phyloP scores from a whole-genome alignment of 2,329 filamentous ascomycete genomes.

The Colletotrichum noveboracense region DNA sequence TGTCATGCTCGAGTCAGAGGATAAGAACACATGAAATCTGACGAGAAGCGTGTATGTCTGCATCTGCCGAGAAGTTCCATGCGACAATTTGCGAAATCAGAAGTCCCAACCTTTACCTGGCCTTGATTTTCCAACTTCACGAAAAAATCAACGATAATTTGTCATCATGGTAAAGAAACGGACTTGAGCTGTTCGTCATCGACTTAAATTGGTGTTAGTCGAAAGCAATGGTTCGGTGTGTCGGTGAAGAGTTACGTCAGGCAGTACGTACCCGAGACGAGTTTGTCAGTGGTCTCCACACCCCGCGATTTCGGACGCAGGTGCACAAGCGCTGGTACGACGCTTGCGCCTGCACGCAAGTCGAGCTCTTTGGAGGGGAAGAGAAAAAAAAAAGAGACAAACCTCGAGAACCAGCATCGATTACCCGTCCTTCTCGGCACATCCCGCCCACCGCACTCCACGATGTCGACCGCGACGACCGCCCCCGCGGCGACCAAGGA shows the following conservation, averaged over 20 bases:
- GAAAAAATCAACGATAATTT: no score
- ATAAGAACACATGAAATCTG: not conserved
- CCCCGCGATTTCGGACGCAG: slow-evolving; percentile 22
- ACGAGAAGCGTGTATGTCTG: not conserved
- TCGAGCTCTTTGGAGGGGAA: not conserved
- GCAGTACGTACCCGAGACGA: not conserved
- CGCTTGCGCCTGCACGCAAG: slow-evolving; percentile 1
- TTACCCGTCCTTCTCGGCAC: not conserved
- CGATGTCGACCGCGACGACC: slow-evolving; percentile 20
- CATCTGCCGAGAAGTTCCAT: not conserved
- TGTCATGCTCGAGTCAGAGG: not conserved
- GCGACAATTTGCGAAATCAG: not conserved
- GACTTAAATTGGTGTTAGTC: not conserved
- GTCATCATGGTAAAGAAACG: not conserved
- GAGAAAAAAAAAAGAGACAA: not conserved
- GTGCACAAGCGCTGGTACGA: not conserved
- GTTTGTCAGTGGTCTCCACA: not conserved
- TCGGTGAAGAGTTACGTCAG: slow-evolving; percentile 9
- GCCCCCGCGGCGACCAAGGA: slow-evolving; percentile 25
- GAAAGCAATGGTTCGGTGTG: not conserved
- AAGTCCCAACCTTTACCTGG: no score
- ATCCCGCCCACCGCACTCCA: not conserved
- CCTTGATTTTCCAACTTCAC: no score
- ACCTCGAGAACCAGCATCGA: not conserved
- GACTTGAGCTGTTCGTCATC: no score